Percentiles rank a stretch among this genome's conserved stretches.
Conservation (phyloP, 2,329 filamentous ascomycete species). For the Penicillium vulpinum region DNA sequence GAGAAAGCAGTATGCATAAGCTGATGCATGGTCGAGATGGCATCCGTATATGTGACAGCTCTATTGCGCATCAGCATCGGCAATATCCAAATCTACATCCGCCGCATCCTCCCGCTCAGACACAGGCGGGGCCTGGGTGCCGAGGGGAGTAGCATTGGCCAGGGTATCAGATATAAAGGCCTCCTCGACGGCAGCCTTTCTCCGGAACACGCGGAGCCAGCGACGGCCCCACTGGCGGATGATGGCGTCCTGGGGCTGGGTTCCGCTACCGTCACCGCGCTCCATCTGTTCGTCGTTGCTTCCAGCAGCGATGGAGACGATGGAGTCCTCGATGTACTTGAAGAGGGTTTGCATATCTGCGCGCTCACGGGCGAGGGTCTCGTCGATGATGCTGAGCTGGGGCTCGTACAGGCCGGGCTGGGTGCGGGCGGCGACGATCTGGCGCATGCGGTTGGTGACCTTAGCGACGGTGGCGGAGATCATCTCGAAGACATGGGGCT, state of each 20-base stretch:
- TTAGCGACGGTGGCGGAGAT: conserved; percentile 85
- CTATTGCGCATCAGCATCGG: conserved; percentile 28
- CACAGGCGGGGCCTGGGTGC: conserved; percentile 31
- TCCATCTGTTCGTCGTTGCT: conserved; percentile 76
- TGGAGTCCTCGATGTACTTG: conserved; percentile 73
- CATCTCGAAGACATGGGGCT: conserved; percentile 83
- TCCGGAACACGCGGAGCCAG: conserved; percentile 82
- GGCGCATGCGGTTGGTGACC: conserved; percentile 80
- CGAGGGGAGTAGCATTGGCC: conserved; percentile 48
- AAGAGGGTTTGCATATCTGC: conserved; percentile 78
- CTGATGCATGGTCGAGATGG: neutral
- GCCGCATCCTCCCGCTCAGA: conserved; percentile 23
- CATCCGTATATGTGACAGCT: neutral
- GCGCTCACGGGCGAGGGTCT: conserved; percentile 68
- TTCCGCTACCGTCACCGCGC: conserved; percentile 54
- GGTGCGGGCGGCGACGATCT: conserved; percentile 68
- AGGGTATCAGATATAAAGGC: conserved; percentile 61
- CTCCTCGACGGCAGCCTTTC: conserved; percentile 84
- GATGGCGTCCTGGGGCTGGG: conserved; percentile 59
- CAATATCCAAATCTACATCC: conserved; percentile 35
- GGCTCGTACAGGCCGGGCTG: conserved; percentile 55
- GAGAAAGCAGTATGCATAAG: neutral
- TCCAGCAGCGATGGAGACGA: conserved; percentile 70
- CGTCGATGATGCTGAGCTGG: conserved; percentile 62
- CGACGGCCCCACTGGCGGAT: conserved; percentile 78